A percentile compares a stretch with the other conserved stretches of the same genome.
Evolutionary conservation across 805 yeast genomes (phyloP).

Genomic region (Pichia scutulata): DNA sequence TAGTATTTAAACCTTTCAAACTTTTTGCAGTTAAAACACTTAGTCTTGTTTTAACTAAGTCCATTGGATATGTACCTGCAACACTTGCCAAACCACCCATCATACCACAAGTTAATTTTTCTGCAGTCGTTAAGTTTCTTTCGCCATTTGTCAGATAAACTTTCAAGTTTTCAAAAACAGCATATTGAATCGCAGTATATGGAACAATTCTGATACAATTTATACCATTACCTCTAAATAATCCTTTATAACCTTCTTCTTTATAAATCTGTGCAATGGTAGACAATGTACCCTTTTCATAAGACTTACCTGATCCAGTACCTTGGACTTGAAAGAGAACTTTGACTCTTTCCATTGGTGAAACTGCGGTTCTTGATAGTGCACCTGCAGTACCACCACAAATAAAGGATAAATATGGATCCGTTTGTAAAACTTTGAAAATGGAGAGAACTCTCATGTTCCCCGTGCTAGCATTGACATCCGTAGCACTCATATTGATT

Average conservation of each 20-base stretch:
- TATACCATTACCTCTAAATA: slow-evolving; percentile 83
- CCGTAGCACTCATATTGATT: not conserved
- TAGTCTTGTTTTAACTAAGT: slow-evolving; percentile 80
- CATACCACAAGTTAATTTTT: slow-evolving; percentile 70
- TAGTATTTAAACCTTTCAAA: slow-evolving; percentile 35
- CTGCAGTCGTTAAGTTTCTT: slow-evolving; percentile 39
- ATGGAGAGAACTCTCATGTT: not conserved
- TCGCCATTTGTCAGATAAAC: slow-evolving; percentile 26
- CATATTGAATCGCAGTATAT: slow-evolving; percentile 89
- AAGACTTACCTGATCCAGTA: slow-evolving; percentile 16
- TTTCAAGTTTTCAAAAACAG: slow-evolving; percentile 66
- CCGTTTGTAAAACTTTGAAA: slow-evolving; percentile 19
- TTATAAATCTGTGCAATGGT: slow-evolving; percentile 72
- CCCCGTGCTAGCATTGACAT: not conserved
- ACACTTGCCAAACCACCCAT: slow-evolving; percentile 78
- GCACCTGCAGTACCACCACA: slow-evolving; percentile 80
- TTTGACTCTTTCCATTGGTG: slow-evolving; percentile 93
- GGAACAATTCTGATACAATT: slow-evolving; percentile 90
- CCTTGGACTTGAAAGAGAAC: slow-evolving; percentile 88
- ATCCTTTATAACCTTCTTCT: slow-evolving; percentile 89
- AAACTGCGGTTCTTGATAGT: slow-evolving; percentile 79
- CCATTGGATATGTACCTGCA: slow-evolving; percentile 83
- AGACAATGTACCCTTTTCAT: slow-evolving; percentile 61
- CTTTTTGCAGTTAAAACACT: slow-evolving; percentile 76
- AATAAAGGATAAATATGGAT: slow-evolving; percentile 53